Evolutionary conservation across 768 basidiomycete genomes (phyloP), one percentile per base, ranked within the genome.

Genomic region (Pleurotus pulmonarius): DNA sequence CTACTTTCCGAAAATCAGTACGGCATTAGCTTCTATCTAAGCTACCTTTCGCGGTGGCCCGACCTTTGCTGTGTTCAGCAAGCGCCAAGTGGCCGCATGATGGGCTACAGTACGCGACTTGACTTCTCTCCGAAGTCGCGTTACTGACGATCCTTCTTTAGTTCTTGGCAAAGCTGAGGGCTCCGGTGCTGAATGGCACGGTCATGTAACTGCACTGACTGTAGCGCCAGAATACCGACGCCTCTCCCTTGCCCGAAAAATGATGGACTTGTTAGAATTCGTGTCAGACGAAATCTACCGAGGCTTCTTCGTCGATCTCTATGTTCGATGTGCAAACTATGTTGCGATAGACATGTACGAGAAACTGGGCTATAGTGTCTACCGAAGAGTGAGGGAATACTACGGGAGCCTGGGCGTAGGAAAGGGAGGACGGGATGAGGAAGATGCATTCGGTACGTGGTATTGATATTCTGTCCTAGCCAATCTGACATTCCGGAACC

Each of bases 121-220:
- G n/a, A 9, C 51, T 37, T 37, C 24, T 24, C 54, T 18, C 29
- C 29, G 12, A 54, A 20, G 38, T 16, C 29, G 39, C 43, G 6
- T 26, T 55, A 20, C 26, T 38, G 37, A 18, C 47, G 40, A 18
- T 41, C 26, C 43, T 13, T 34, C 39, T 16, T 37, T 64, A 98
- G 97, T 98, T 63, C 78, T 99, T 49, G 94, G 94, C 22, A 99
- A 98, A 65, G 92, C 94, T 1, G 94, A 97, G 70, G 94, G 94
- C 2, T 60, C 69, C 4, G 75, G 77, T 0, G 57, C 70, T 1
- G 94, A 95, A 64, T 93, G 90, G 85, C 93, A 94, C 64, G 96
- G 94, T 0, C 97, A 98, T 65, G 87, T 98, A 64, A 98, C 96
- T 0, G 95, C 95, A 0, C 76, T 99, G 49, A 93, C 94, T 4